Conservation (phyloP, 768 basidiomycete species). For the Pisolithus marmoratus region DNA sequence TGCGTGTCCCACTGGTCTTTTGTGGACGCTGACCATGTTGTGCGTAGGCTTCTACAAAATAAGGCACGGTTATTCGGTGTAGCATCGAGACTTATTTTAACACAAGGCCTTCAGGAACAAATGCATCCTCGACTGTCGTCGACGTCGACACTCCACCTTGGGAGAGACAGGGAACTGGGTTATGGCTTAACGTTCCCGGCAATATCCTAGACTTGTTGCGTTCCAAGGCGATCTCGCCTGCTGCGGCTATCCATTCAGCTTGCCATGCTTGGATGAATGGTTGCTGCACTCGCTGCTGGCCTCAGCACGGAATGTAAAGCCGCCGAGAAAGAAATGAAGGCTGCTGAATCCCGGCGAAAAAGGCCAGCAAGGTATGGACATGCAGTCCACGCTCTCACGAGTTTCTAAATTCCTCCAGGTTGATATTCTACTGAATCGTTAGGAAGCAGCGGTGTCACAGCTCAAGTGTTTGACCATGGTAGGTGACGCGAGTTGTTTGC, state of each 20-base stretch:
- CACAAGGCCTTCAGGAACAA: constrained; percentile 38
- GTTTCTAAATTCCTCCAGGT: constrained; percentile 31
- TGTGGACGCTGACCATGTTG: neutral
- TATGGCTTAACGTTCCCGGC: constrained; percentile 75
- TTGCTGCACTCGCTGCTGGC: constrained; percentile 62
- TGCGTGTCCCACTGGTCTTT: constrained; percentile 26
- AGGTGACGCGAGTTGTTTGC: neutral
- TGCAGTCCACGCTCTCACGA: neutral
- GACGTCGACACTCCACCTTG: constrained; percentile 75
- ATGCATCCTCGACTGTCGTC: constrained; percentile 67
- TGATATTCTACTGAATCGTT: constrained; percentile 78
- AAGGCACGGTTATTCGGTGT: constrained; percentile 34
- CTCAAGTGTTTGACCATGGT: constrained; percentile 83
- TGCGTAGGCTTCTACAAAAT: constrained; percentile 73
- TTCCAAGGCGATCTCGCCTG: constrained; percentile 53
- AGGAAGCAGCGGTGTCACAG: constrained; percentile 65
- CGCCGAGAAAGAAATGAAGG: constrained; percentile 65
- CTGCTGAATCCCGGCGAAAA: constrained; percentile 47
- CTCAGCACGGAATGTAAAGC: constrained; percentile 81
- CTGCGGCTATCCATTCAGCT: constrained; percentile 82
- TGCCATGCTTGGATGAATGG: constrained; percentile 79
- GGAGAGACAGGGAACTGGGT: constrained; percentile 65
- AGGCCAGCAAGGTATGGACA: constrained; percentile 57
- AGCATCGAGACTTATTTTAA: neutral
- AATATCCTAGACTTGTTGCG: constrained; percentile 47